Percentiles rank a stretch among this genome's conserved stretches.
phyloP scores from a whole-genome alignment of 169 alveolate species.

The Eimeria nieschulzi region DNA sequence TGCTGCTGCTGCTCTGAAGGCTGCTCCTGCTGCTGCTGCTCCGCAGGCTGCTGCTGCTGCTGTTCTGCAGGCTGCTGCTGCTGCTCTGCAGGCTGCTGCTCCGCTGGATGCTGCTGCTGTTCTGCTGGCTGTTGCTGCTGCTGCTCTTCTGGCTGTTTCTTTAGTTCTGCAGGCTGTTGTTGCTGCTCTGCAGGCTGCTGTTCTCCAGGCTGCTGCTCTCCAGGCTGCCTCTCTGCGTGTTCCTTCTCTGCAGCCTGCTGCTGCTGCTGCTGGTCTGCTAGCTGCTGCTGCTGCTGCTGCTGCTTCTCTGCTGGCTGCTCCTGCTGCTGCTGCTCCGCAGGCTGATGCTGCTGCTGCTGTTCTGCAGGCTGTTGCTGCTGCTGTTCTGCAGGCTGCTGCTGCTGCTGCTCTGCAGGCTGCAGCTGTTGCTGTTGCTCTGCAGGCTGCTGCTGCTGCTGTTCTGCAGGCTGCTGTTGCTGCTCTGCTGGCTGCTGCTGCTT shows the following conservation, averaged over 20 bases:
- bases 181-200: conserved; percentile 10
- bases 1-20: background rate
- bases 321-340: background rate
- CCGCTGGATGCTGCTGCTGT: background rate
- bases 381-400: background rate
- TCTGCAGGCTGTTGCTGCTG: conserved; percentile 12
- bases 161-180: background rate
- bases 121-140: conserved; percentile 4
- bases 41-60: background rate
- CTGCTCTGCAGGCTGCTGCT: conserved; percentile 1
- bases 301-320: conserved; percentile 12
- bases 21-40: background rate
- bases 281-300: conserved; percentile 40
- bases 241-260: background rate
- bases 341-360: background rate
- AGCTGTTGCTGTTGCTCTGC: conserved; percentile 24
- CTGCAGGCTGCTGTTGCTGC: background rate
- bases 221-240: no score
- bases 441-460: conserved; percentile 13
- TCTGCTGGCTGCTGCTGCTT: conserved; percentile 3
- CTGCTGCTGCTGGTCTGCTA: background rate
- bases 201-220: conserved; percentile 7
- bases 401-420: background rate
- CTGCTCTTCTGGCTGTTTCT: conserved; percentile 1
- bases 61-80: background rate